Base-by-base conservation (phyloP, 208 protist genomes). In the Herpetomonas samuelpessoai region DNA sequence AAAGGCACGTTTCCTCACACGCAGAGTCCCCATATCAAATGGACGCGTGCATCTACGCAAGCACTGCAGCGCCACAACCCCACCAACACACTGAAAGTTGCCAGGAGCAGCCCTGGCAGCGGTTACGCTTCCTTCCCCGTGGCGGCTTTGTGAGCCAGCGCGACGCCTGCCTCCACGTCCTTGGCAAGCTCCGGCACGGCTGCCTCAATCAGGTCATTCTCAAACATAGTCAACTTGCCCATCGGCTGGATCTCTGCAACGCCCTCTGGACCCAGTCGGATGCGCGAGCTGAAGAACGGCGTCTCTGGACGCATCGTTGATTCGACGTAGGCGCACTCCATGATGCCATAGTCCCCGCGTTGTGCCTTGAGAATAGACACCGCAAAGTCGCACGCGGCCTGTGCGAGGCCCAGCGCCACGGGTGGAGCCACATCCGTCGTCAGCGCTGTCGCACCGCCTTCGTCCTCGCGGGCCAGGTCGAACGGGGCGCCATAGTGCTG, bases 251-350 rank as follows among this genome's bases (percentile, higher is more conserved):
- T 57, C 19, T 74, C 48, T 44, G 80, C 75, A 21, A 92, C 85
- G n/a, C 89, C 89, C 24, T 95, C 81, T 24, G 57, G 51, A 16
- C 92, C 92, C 39, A 98, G 71, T 54, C 78, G 70, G 21, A 96
- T 79, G 9, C 86, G 88, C 16, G 90, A 92, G 54, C 79, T 59
- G 68, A 97, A 97, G 67, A 91, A 95, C 12, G 83, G 75, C 45
- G 73, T 76, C 52, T 85, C 80, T 7, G 74, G 49, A 24, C 74
- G 57, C 57, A 93, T 74, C 19, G 78, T 78, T 46, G 77, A 89
- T 71, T 95, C 83, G 41, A 90, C 76, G 65, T 82, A 72, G 7
- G 79, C 62, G 62, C 88, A 95, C 79, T 95, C 88, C n/a, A 76
- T 66, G 46, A 95, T 86, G 46, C 86, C 85, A 1, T 70, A 38